Evolutionary conservation across 2,329 filamentous ascomycete species (phyloP).

Genomic region (Cryphonectria nitschkei): DNA sequence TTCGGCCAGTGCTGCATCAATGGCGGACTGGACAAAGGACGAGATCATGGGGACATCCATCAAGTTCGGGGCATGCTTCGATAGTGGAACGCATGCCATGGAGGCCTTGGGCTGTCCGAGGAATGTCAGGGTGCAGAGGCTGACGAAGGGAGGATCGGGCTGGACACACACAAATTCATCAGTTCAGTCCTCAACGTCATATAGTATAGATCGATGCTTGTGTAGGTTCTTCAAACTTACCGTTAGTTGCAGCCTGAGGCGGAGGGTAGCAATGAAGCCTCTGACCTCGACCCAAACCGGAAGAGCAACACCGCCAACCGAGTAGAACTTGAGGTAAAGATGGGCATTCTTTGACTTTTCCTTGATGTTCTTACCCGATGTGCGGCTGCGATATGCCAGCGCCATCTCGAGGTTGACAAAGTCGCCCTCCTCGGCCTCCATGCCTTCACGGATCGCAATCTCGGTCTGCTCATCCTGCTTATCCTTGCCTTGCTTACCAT

Average conservation of each 20-base stretch:
- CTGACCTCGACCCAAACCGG: conserved; percentile 77
- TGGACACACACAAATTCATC: neutral
- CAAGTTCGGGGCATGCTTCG: conserved; percentile 70
- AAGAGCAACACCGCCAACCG: conserved; percentile 57
- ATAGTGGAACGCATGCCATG: conserved; percentile 70
- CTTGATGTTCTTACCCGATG: conserved; percentile 61
- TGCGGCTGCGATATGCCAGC: conserved; percentile 71
- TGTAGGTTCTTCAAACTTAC: conserved; percentile 9
- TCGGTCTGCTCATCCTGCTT: conserved; percentile 44
- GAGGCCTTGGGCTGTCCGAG: conserved; percentile 75
- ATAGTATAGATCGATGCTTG: neutral
- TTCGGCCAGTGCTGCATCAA: conserved; percentile 73
- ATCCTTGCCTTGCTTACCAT: conserved; percentile 40
- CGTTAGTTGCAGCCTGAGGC: conserved; percentile 71
- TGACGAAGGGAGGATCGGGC: conserved; percentile 77
- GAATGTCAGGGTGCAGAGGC: conserved; percentile 74
- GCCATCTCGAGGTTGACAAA: conserved; percentile 78
- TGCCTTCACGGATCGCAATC: conserved; percentile 54
- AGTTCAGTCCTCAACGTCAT: neutral
- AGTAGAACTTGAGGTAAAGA: conserved; percentile 72
- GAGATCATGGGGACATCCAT: conserved; percentile 78
- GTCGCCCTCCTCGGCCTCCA: conserved; percentile 77
- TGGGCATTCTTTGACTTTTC: conserved; percentile 73
- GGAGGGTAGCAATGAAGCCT: conserved; percentile 71
- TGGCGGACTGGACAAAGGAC: conserved; percentile 73